Base-by-base conservation (phyloP, 2,329 filamentous ascomycete genomes). In the Colletotrichum sp. region DNA sequence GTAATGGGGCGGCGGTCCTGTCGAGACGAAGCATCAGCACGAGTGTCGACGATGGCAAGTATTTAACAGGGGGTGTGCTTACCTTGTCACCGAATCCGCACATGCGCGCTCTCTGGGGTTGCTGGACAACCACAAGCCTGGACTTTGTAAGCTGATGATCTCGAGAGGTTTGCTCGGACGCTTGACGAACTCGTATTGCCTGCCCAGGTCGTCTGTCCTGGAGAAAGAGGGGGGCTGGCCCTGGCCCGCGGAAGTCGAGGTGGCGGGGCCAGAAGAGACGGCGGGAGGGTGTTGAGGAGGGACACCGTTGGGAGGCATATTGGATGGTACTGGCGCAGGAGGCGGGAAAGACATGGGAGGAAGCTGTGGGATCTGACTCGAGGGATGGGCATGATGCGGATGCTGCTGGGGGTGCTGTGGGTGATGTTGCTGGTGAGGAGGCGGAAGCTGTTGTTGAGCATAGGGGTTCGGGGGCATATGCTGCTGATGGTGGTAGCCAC, bases 31-130 rank as follows among this genome's bases (percentile, higher is more conserved):
- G 63, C 34, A 65, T 65, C 24, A 69, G 69, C 60, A 69, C 69
- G 32, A 62, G 44, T 69, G 75, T 72, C 80, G 87, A 72, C 34
- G 26, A 49, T n/a, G 60, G 28, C 18, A 62, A 36, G 30, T 21
- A 21, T 21, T 12, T 30, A 8, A 18, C 4, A 32, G 24, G 18
- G 34, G n/a, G 12, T 8, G 21, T 34, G 24, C 63, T 21, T 30
- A 97, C 95, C 91, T 99, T 99, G 88, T 99, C 97, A 78, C 97
- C 97, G 87, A 99, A 99, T 9, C 97, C 97, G 87, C 97, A 99
- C 97, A 99, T 99, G 77, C 97, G 95, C 79, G 97, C 97, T 81
- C 97, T 93, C 81, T 95, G 90, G 67, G 97, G 97, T 85, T 99
- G 96, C 87, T 99, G 97, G 79, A 95, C 93, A 76, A 98, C 95